Percentiles rank a stretch among this genome's conserved stretches.
Evolutionary conservation across 345 rosid species (phyloP).

Genomic region (Salix suchowensis): DNA sequence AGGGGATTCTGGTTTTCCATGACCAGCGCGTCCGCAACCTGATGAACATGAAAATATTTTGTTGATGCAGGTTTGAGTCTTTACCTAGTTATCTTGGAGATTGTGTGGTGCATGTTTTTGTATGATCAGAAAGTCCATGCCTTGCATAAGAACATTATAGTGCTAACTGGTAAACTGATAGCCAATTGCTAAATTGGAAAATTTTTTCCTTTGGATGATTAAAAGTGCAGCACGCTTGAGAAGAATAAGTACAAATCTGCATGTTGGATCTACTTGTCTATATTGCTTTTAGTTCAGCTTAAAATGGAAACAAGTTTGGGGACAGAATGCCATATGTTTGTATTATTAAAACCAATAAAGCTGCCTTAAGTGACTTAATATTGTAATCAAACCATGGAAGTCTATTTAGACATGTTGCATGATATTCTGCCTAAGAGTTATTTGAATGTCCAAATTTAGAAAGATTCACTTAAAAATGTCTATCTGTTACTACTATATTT

Average conservation of each 20-base stretch:
- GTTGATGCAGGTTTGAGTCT: conserved; percentile 79
- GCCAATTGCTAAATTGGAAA: not conserved
- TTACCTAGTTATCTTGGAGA: not conserved
- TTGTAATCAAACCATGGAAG: not conserved
- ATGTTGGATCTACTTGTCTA: conserved; percentile 1
- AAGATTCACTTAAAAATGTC: not conserved
- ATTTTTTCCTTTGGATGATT: not conserved
- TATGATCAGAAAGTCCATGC: not conserved
- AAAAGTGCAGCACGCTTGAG: not conserved
- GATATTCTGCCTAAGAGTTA: not conserved
- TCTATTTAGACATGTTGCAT: not conserved
- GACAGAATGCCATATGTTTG: not conserved
- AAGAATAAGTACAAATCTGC: not conserved
- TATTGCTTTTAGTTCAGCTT: not conserved
- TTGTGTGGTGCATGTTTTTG: not conserved
- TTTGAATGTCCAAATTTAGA: not conserved
- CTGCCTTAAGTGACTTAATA: not conserved
- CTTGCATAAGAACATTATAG: not conserved
- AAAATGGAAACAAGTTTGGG: not conserved
- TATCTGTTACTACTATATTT: not conserved
- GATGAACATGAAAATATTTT: conserved; percentile 94
- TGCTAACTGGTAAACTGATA: not conserved
- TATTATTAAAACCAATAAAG: not conserved
- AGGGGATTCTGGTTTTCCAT: conserved; percentile 95
- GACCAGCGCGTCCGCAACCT: conserved; percentile 81